Evolutionary conservation across 1,284 basidiomycete genomes (phyloP), one percentile per base, ranked within the genome.

Genomic region (Leccinum pachyderme): DNA sequence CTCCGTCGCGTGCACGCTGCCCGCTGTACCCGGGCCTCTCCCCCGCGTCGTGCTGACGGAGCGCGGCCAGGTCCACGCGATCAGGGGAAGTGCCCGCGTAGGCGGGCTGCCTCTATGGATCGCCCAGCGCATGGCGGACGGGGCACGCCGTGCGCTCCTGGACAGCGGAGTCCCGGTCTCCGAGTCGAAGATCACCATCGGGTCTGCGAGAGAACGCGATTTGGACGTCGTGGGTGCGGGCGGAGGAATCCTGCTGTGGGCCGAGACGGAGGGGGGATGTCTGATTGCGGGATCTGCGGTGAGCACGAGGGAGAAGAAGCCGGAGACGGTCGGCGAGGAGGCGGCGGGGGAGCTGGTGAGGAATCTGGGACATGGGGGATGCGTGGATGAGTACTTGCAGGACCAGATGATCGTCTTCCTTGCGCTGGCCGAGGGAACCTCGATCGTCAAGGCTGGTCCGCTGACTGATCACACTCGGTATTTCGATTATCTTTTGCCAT

Each of bases 331-430:
- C 9, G 87, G 85, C 7, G 70, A 75, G 37, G 76, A 78, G 53
- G 87, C 88, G 28, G 87, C 83, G 4, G 63, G 72, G 9, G 80
- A 83, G 60, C 66, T 89, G 5, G 57, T 81, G 39, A 72, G 72
- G 54, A 86, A 82, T 47, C 62, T 89, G 50, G 67, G 75, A 7
- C 76, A 80, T 31, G 84, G 76, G 7, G 87, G 85, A 25, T 87
- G 84, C 58, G 82, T 89, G 2, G 88, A 90, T 57, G 86, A 87
- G 57, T 73, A 78, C 61, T 57, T 82, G 63, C 81, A 88, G 74
- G 88, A 91, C 66, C 88, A 90, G 63, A 83, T 89, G 35, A 82
- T 90, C 53, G 79, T 90, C 39, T 84, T 89, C 63, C 80, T 89
- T 69, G 86, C 86, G 9, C 74, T 90, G 12, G 86, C 87, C 5